Evolutionary conservation across 2,329 filamentous ascomycete genomes (phyloP).

Genomic region (Leptographium lundbergii): DNA sequence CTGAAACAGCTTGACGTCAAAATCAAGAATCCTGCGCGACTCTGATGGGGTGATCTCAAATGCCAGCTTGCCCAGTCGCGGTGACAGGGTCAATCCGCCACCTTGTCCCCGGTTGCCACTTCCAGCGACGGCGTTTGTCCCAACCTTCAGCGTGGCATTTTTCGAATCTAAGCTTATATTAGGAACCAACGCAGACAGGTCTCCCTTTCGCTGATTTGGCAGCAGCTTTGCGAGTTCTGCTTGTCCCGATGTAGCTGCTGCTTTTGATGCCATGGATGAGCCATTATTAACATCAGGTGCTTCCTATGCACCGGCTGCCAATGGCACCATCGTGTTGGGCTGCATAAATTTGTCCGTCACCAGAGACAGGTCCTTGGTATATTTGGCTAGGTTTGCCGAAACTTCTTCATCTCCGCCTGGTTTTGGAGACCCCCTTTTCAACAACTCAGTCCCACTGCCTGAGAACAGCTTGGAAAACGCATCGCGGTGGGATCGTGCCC

Average conservation of each 20-base stretch:
- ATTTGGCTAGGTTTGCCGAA: neutral
- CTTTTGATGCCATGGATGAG: neutral
- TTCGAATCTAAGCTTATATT: neutral
- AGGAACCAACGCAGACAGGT: neutral
- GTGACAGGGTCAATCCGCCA: neutral
- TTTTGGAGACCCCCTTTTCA: neutral
- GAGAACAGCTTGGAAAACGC: neutral
- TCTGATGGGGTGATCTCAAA: constrained; percentile 10
- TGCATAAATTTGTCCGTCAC: neutral
- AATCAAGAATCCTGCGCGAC: constrained; percentile 9
- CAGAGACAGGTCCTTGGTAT: neutral
- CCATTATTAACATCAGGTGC: neutral
- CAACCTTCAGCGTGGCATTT: no score
- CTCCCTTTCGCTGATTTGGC: neutral
- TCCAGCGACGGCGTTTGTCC: neutral
- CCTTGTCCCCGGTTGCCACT: neutral
- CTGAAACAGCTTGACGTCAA: constrained; percentile 11
- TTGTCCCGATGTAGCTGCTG: neutral
- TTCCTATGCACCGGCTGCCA: constrained; percentile 3
- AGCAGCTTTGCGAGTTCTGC: neutral
- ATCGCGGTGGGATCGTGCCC: neutral
- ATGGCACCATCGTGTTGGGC: neutral
- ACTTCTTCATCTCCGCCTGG: neutral
- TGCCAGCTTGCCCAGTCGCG: constrained; percentile 8
- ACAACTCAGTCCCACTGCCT: neutral